A percentile compares a stretch with the other conserved stretches of the same genome.
Conservation (phyloP, 371 early-diverging fungal species). For the Thermomucor indicae-seudaticae region DNA sequence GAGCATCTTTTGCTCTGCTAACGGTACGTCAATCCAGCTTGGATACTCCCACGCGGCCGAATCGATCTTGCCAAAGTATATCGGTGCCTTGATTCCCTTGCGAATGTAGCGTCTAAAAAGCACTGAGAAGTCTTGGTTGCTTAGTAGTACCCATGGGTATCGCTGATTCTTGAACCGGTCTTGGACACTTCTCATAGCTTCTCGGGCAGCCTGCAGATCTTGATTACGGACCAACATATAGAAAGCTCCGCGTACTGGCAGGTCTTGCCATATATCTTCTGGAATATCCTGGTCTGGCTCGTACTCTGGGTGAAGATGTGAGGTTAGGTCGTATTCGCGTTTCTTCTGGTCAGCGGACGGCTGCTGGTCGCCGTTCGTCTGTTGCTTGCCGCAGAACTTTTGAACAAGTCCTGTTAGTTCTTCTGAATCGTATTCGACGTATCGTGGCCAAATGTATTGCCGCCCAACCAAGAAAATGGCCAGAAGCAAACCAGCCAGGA, state of each 20-base stretch:
- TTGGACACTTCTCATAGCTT: slow-evolving; percentile 33
- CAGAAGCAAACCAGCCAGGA: not conserved
- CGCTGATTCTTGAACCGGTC: slow-evolving; percentile 42
- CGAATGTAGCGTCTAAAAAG: slow-evolving; percentile 27
- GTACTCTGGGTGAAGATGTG: slow-evolving; percentile 6
- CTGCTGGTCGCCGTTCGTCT: too few species aligned
- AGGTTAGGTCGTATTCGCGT: slow-evolving; percentile 1
- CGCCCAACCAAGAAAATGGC: slow-evolving; percentile 5
- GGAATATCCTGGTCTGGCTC: slow-evolving; percentile 8
- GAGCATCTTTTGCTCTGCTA: slow-evolving; percentile 22
- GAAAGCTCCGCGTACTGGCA: slow-evolving; percentile 24
- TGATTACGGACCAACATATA: slow-evolving; percentile 33
- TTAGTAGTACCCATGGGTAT: slow-evolving; percentile 54
- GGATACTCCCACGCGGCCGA: slow-evolving; percentile 42
- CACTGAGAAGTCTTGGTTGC: slow-evolving; percentile 27
- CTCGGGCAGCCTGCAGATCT: slow-evolving; percentile 26
- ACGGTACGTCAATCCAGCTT: slow-evolving; percentile 37
- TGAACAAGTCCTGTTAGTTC: too few species aligned
- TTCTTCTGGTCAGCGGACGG: not conserved
- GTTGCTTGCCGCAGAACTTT: too few species aligned
- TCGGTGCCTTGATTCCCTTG: slow-evolving; percentile 21
- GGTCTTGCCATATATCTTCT: slow-evolving; percentile 11
- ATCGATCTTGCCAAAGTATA: slow-evolving; percentile 44
- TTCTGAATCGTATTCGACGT: too few species aligned
- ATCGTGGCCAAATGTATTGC: slow-evolving; percentile 5